phyloP scores from a whole-genome alignment of 257 asterid genomes.

The Solanum chmielewskii region DNA sequence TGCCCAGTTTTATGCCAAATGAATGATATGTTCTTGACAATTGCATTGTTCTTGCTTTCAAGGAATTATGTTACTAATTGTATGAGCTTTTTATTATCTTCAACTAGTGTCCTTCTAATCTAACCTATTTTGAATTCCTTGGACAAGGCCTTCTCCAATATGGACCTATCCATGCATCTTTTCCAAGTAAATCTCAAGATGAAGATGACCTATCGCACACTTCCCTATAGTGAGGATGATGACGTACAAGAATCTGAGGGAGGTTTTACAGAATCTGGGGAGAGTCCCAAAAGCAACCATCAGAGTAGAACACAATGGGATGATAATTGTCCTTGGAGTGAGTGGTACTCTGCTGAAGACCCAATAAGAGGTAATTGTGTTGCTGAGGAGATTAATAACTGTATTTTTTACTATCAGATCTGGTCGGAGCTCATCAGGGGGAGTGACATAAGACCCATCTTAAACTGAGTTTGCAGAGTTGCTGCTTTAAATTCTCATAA shows the following conservation, averaged over 20 bases:
- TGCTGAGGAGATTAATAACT: conserved; percentile 1
- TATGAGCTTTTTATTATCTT: not conserved
- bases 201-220: conserved; percentile 79
- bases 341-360: conserved; percentile 93
- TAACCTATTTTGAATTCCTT: not conserved
- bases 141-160: conserved; percentile 58
- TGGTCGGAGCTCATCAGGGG: not conserved
- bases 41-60: not conserved
- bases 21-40: not conserved
- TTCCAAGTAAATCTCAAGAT: conserved; percentile 67
- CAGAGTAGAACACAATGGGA: conserved; percentile 66
- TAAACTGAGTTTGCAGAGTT: not conserved
- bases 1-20: not conserved
- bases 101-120: not conserved
- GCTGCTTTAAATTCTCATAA: not conserved
- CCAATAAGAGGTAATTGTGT: conserved; percentile 58
- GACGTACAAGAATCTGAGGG: conserved; percentile 34
- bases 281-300: conserved; percentile 33
- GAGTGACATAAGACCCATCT: not conserved
- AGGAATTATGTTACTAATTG: not conserved
- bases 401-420: not conserved
- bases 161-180: conserved; percentile 82
- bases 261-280: conserved; percentile 35
- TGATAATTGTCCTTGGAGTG: conserved; percentile 87
- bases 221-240: conserved; percentile 50